These are phyloP conservation scores for Citrus sp. DNA, from an alignment of 345 rosid species.

Conservation along the genomic window DNA sequence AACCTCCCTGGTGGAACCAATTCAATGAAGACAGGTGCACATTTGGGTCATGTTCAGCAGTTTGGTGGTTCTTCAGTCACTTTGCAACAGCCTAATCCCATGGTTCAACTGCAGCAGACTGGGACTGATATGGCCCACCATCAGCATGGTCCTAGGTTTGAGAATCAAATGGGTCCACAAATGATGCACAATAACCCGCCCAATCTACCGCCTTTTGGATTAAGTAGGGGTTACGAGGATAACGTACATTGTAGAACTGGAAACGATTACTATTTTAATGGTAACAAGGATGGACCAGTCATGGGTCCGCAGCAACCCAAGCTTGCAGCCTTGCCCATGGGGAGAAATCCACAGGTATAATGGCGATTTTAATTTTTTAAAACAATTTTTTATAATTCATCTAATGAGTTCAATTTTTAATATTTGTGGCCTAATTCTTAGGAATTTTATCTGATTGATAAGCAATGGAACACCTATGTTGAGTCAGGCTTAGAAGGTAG, in stretches of 20 bases:
- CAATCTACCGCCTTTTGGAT: conserved; percentile 42
- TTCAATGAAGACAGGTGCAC: conserved; percentile 40
- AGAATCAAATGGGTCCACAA: conserved; percentile 48
- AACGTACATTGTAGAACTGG: conserved; percentile 55
- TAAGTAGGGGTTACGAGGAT: conserved; percentile 49
- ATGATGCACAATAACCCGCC: conserved; percentile 53
- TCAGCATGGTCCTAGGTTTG: conserved; percentile 56
- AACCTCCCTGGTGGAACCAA: conserved; percentile 45
- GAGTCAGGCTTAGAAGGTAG: neutral
- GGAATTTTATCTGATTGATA: neutral
- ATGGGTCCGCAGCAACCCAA: conserved; percentile 56
- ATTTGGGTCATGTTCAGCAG: conserved; percentile 51
- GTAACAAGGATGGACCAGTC: conserved; percentile 53
- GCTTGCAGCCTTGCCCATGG: conserved; percentile 52
- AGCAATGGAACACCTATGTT: neutral
- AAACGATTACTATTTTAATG: conserved; percentile 46
- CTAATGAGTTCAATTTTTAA: neutral
- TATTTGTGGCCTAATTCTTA: neutral
- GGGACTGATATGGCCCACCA: conserved; percentile 53
- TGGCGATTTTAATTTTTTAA: neutral
- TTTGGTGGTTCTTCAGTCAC: conserved; percentile 48
- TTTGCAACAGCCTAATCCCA: conserved; percentile 42
- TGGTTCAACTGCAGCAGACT: conserved; percentile 47
- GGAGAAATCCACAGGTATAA: conserved; percentile 43
- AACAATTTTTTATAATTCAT: neutral